phyloP scores from a whole-genome alignment of 352 stramenopile species.

The Pythium sukuiense region DNA sequence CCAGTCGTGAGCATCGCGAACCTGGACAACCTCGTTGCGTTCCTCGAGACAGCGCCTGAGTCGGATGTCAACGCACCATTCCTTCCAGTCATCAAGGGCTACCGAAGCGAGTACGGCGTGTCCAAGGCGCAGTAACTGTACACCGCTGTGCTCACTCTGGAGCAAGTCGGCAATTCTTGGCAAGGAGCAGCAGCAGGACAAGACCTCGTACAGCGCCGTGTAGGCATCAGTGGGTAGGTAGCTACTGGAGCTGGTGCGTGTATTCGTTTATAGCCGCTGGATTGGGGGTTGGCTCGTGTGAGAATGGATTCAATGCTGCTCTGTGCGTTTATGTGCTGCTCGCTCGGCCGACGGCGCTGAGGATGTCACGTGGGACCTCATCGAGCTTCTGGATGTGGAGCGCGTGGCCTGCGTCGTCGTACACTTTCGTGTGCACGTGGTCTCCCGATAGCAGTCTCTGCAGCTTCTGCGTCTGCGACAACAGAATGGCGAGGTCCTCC shows the following conservation, averaged over 20 bases:
- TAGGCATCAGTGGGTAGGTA: background rate
- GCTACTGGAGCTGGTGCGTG: too few species aligned
- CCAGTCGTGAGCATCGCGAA: conserved; percentile 94
- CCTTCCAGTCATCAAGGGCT: conserved; percentile 68
- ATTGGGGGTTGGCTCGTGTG: too few species aligned
- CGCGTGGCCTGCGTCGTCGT: conserved; percentile 43
- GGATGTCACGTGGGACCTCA: conserved; percentile 28
- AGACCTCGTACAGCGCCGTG: conserved; percentile 18
- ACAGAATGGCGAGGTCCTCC: conserved; percentile 37
- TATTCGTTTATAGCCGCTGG: background rate
- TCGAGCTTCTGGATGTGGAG: conserved; percentile 47
- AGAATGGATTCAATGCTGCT: too few species aligned
- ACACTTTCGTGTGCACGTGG: conserved; percentile 43
- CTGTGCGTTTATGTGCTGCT: too few species aligned
- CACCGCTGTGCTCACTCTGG: too few species aligned
- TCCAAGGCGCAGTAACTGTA: conserved; percentile 16
- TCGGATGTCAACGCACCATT: conserved; percentile 61
- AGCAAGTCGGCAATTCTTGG: too few species aligned
- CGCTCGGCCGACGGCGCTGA: background rate
- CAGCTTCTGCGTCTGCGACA: conserved; percentile 29
- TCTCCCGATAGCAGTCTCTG: conserved; percentile 33
- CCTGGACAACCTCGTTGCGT: conserved; percentile 91
- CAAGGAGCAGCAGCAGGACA: background rate
- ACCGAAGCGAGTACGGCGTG: conserved; percentile 77
- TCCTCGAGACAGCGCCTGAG: conserved; percentile 67